Base-by-base conservation (phyloP, 352 stramenopile species). In the Phytophthora aleatoria region DNA sequence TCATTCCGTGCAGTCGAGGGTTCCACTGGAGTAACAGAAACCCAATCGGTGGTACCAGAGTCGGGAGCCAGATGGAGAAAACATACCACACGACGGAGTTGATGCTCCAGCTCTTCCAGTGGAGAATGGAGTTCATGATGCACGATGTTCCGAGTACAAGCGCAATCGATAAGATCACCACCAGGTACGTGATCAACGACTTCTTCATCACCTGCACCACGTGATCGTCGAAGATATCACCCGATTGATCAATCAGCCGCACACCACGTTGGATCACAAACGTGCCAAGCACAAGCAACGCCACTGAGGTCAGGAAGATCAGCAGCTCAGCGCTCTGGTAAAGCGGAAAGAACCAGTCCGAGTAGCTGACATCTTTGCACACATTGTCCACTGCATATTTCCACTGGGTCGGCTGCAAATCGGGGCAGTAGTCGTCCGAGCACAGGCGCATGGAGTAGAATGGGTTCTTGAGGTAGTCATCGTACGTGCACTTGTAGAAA, bases 1-100 rank as follows among this genome's bases (percentile, higher is more conserved):
- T 89, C 68, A 87, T 82, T n/a, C 77, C 77, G 35, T 92, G 81
- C 9, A 94, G 63, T 1, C 85, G 77, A 7, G 87, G 81, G 55
- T 94, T 95, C 87, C 87, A 95, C 61, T 94, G 85, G n/a, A 95
- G 68, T 8, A 94, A 44, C 24, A 95, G 67, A 69, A 94, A 95
- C 0, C 83, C 87, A 15, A 86, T 76, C 2, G 85, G 80, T 27
- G 87, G 87, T 3, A 94, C 74, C 13, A 95, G 38, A 11, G 79
- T 94, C 20, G 83, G 85, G 16, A 94, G 69, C 81, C 84, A 95
- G 45, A 94, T 80, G 9, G 77, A 90, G 50, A 94, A 89, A 26
- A 82, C 66, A 64, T 94, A 92, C 87, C 87, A 95, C 12, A 91
- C 69, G 27, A 95, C 75, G 0, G 83, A 72, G 55, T 90, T 86